Evolutionary conservation across 2,329 filamentous ascomycete species (phyloP).

Genomic region (Xylariaceae sp.): DNA sequence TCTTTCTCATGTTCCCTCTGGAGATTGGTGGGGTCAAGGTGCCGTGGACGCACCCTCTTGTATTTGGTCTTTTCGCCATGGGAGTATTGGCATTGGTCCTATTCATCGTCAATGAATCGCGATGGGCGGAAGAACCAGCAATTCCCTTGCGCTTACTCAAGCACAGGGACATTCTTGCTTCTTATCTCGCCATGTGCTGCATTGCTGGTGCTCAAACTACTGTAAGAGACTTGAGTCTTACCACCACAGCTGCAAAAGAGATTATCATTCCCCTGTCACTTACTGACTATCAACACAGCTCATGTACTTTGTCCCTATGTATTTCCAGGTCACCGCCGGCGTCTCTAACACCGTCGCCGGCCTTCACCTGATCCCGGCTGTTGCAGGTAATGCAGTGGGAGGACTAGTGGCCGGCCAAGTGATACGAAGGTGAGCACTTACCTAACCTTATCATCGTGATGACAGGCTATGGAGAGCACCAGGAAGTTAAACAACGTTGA

Average conservation of each 20-base stretch:
- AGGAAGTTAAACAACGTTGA: constrained; percentile 1
- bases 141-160: constrained; percentile 51
- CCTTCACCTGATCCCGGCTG: constrained; percentile 59
- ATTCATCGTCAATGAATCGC: constrained; percentile 35
- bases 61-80: constrained; percentile 28
- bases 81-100: constrained; percentile 27
- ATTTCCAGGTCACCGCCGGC: constrained; percentile 59
- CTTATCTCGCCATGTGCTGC: constrained; percentile 46
- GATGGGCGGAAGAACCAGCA: constrained; percentile 49
- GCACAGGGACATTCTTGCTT: constrained; percentile 46
- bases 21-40: constrained; percentile 37
- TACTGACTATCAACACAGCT: constrained; percentile 30
- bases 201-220: constrained; percentile 55
- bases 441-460: background rate
- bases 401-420: constrained; percentile 54
- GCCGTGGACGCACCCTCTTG: constrained; percentile 34
- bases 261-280: background rate
- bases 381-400: constrained; percentile 60
- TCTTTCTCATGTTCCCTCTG: constrained; percentile 35
- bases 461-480: background rate
- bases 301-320: constrained; percentile 62
- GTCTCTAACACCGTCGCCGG: constrained; percentile 54
- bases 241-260: constrained; percentile 7
- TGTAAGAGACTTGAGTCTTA: constrained; percentile 30
- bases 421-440: constrained; percentile 40